These are phyloP conservation scores for Aspergillus fischeri DNA, from an alignment of 2,329 filamentous ascomycete genomes.

Conservation along the genomic window DNA sequence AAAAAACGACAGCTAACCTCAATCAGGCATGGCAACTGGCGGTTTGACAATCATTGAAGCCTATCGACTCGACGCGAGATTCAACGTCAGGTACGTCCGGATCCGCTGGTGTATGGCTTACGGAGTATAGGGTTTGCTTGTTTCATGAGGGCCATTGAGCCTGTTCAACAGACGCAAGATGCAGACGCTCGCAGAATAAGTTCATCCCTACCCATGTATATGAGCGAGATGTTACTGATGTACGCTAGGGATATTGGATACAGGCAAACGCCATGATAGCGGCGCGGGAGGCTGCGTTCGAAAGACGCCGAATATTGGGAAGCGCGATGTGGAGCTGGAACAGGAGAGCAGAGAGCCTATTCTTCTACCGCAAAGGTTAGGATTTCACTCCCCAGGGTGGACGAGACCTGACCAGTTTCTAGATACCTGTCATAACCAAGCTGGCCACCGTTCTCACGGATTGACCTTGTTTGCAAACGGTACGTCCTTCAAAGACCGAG, in stretches of 20 bases:
- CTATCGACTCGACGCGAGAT: not conserved
- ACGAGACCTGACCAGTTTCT: not conserved
- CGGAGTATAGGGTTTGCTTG: not conserved
- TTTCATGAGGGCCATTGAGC: not conserved
- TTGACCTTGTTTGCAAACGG: not conserved
- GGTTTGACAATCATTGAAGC: not conserved
- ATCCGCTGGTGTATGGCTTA: not conserved
- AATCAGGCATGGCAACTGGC: not conserved
- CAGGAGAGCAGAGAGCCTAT: not conserved
- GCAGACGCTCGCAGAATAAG: not conserved
- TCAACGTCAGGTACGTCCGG: not conserved
- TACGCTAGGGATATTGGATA: not conserved
- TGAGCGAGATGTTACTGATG: not conserved
- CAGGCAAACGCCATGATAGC: not conserved
- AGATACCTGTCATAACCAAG: not conserved
- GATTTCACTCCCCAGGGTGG: not conserved
- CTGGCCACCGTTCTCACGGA: no score
- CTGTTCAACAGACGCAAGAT: not conserved
- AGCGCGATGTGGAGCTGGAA: no score
- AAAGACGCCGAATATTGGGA: not conserved
- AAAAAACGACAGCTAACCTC: not conserved
- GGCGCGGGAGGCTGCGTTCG: not conserved
- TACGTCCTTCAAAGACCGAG: not conserved
- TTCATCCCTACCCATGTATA: not conserved
- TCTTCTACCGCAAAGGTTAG: not conserved